Percentiles rank a stretch among this genome's conserved stretches.
Evolutionary conservation across 768 basidiomycete genomes (phyloP).

Genomic region (Serendipita sp.): DNA sequence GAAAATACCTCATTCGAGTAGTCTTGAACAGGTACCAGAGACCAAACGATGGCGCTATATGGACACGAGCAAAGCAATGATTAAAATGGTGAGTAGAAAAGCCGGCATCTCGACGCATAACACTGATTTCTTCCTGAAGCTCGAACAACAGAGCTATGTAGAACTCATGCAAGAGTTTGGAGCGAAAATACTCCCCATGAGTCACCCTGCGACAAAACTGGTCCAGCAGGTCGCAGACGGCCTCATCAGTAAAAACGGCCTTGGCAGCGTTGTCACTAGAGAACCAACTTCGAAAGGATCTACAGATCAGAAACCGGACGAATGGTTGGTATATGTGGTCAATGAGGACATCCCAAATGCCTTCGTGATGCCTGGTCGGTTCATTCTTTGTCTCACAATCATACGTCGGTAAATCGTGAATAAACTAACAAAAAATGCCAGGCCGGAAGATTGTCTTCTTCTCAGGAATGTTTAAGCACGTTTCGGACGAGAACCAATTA

Average conservation of each 20-base stretch:
- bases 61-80: constrained; percentile 43
- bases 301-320: constrained; percentile 5
- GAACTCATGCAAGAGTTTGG: constrained; percentile 37
- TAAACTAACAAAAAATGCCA: constrained; percentile 14
- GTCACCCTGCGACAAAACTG: constrained; percentile 47
- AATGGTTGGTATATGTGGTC: constrained; percentile 66
- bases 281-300: background rate
- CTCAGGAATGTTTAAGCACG: constrained; percentile 72
- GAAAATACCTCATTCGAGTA: constrained; percentile 16
- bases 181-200: constrained; percentile 40
- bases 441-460: constrained; percentile 68
- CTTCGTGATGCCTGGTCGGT: constrained; percentile 50
- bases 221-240: constrained; percentile 43
- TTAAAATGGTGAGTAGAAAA: constrained; percentile 31
- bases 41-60: constrained; percentile 85
- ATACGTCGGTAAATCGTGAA: background rate
- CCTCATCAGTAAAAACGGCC: constrained; percentile 12
- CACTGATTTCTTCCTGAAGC: constrained; percentile 18
- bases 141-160: constrained; percentile 26
- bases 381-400: no score
- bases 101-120: background rate
- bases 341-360: constrained; percentile 65
- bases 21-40: constrained; percentile 71
- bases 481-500: constrained; percentile 60
- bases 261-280: background rate